phyloP scores from a whole-genome alignment of 768 basidiomycete genomes.

The Tephrocybe rancida region DNA sequence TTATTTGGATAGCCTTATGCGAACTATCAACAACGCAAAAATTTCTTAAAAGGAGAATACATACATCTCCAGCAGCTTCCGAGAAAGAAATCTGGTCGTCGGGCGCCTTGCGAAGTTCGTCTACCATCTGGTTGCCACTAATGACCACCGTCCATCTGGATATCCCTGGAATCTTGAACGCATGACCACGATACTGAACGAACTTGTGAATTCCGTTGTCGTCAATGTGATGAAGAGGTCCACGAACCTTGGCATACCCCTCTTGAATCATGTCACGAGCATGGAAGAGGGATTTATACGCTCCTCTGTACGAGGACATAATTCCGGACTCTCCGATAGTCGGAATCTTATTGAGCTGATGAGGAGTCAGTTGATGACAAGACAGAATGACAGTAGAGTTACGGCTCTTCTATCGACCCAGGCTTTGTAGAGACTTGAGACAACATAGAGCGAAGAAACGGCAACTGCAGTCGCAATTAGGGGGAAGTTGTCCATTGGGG shows the following conservation, averaged over 20 bases:
- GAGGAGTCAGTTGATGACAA: not conserved
- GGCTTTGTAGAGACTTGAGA: constrained; percentile 1
- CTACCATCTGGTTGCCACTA: constrained; percentile 29
- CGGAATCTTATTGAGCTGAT: constrained; percentile 15
- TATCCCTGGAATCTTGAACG: constrained; percentile 25
- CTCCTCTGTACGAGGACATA: constrained; percentile 19
- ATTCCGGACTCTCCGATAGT: constrained; percentile 18
- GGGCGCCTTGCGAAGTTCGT: constrained; percentile 34
- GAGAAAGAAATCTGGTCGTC: constrained; percentile 29
- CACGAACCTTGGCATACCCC: constrained; percentile 17
- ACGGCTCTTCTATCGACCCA: constrained; percentile 5
- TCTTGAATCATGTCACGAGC: constrained; percentile 17
- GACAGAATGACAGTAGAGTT: not conserved
- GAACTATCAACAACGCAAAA: not conserved
- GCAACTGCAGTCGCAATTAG: not conserved
- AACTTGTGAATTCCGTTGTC: not conserved
- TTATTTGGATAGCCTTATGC: constrained; percentile 36
- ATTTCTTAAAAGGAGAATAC: not conserved
- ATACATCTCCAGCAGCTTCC: constrained; percentile 30
- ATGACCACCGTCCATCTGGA: constrained; percentile 33
- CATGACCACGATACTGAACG: constrained; percentile 16
- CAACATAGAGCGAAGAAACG: not conserved
- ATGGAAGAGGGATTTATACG: constrained; percentile 11
- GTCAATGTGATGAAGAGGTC: not conserved
- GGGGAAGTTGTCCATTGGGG: not conserved